Evolutionary conservation across 2,329 filamentous ascomycete species (phyloP).

Genomic region (Diaporthe longicolla): DNA sequence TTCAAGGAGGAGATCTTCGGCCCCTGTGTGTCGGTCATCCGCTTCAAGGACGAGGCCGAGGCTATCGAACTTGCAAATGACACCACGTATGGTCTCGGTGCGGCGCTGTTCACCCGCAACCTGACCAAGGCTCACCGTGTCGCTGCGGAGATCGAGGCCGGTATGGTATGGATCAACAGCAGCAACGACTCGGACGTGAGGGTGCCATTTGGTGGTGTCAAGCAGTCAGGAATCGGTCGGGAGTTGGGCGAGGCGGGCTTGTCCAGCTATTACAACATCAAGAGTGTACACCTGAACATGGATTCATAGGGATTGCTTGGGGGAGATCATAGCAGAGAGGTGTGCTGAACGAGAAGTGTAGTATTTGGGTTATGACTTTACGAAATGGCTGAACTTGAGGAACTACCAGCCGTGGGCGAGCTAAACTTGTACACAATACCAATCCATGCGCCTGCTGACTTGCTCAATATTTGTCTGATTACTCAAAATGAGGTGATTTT

Average conservation of each 20-base stretch:
- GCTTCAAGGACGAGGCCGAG: slow-evolving; percentile 55
- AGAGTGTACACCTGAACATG: slow-evolving; percentile 56
- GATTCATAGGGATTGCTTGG: slow-evolving; percentile 40
- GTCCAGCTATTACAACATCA: slow-evolving; percentile 54
- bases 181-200: slow-evolving; percentile 64
- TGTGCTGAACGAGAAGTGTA: background rate
- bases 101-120: slow-evolving; percentile 71
- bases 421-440: slow-evolving; percentile 24
- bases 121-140: slow-evolving; percentile 61
- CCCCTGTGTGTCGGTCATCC: slow-evolving; percentile 52
- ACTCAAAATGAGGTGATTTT: background rate
- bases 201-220: slow-evolving; percentile 62
- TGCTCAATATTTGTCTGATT: background rate
- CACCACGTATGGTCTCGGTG: slow-evolving; percentile 69
- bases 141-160: slow-evolving; percentile 69
- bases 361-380: background rate
- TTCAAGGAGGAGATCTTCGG: slow-evolving; percentile 56
- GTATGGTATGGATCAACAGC: slow-evolving; percentile 65
- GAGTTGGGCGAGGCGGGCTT: slow-evolving; percentile 55
- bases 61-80: slow-evolving; percentile 56
- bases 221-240: slow-evolving; percentile 56
- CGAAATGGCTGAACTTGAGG: background rate
- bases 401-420: background rate
- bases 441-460: background rate
- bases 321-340: background rate